phyloP scores from a whole-genome alignment of 106 monocot species.

The Dendrobium nobile region DNA sequence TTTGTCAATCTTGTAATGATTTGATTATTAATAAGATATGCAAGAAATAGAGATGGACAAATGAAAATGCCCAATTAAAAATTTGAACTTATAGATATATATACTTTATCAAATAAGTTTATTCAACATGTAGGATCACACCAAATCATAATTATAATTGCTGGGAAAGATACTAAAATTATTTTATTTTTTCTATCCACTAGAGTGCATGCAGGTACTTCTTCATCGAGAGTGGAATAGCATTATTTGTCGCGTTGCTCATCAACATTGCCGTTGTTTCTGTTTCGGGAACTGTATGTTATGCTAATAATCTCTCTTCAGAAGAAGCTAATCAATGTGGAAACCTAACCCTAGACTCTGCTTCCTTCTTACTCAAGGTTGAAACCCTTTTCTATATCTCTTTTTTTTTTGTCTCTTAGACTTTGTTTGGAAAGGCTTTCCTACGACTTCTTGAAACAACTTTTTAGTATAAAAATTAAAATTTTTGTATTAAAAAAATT shows the following conservation, averaged over 20 bases:
- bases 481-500: no score
- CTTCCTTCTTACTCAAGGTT: constrained; percentile 34
- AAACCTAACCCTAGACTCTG: constrained; percentile 37
- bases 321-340: constrained; percentile 27
- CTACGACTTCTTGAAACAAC: no score
- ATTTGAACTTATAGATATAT: no score
- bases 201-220: constrained; percentile 54
- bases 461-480: no score
- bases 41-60: no score
- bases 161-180: background rate
- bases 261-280: constrained; percentile 55
- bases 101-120: no score
- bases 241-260: constrained; percentile 41
- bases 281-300: constrained; percentile 41
- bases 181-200: background rate
- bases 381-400: background rate
- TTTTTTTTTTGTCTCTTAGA: background rate
- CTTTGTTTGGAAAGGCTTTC: background rate
- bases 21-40: no score
- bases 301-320: constrained; percentile 18
- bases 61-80: no score
- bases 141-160: background rate
- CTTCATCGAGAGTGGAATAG: constrained; percentile 46
- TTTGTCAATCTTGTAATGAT: no score
- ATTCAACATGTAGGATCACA: background rate